A percentile compares a stretch with the other conserved stretches of the same genome.
phyloP scores from a whole-genome alignment of 352 stramenopile species.

The Phytophthora palmivora region DNA sequence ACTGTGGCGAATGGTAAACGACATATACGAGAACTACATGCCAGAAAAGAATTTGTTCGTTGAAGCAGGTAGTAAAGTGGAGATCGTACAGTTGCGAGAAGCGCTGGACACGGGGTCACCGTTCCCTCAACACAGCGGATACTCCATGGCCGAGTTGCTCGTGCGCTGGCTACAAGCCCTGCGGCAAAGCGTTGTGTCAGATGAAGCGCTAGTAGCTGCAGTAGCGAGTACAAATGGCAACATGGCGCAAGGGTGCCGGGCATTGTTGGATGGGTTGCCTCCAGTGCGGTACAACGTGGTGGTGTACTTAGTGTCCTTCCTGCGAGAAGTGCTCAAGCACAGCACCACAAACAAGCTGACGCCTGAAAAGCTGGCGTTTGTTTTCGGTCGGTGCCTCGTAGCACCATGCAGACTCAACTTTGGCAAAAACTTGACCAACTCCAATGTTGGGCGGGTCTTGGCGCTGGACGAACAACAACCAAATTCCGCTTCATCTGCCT shows the following conservation, averaged over 20 bases:
- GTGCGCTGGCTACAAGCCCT: constrained; percentile 93
- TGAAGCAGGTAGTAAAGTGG: constrained; percentile 67
- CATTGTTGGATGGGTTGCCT: constrained; percentile 83
- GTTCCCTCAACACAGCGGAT: constrained; percentile 86
- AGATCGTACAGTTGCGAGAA: constrained; percentile 84
- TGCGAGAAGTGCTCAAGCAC: constrained; percentile 93
- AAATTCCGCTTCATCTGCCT: constrained; percentile 43
- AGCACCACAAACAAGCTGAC: constrained; percentile 66
- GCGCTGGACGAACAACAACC: constrained; percentile 27
- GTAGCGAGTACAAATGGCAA: constrained; percentile 65
- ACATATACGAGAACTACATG: constrained; percentile 89
- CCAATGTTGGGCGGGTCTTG: constrained; percentile 19
- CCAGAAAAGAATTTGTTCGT: constrained; percentile 87
- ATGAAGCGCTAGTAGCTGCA: constrained; percentile 78
- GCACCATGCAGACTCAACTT: constrained; percentile 44
- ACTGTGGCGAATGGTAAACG: constrained; percentile 98
- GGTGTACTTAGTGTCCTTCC: constrained; percentile 97
- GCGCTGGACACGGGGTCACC: constrained; percentile 92
- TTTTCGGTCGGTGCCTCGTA: constrained; percentile 80
- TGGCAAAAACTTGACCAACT: constrained; percentile 21
- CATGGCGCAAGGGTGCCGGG: constrained; percentile 79
- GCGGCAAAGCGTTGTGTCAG: constrained; percentile 89
- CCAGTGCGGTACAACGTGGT: constrained; percentile 97
- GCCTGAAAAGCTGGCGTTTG: constrained; percentile 75
- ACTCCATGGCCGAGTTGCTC: constrained; percentile 93